A percentile compares a stretch with the other conserved stretches of the same genome.
phyloP scores from a whole-genome alignment of 2,329 filamentous ascomycete species.

The Hypoxylon sp. region DNA sequence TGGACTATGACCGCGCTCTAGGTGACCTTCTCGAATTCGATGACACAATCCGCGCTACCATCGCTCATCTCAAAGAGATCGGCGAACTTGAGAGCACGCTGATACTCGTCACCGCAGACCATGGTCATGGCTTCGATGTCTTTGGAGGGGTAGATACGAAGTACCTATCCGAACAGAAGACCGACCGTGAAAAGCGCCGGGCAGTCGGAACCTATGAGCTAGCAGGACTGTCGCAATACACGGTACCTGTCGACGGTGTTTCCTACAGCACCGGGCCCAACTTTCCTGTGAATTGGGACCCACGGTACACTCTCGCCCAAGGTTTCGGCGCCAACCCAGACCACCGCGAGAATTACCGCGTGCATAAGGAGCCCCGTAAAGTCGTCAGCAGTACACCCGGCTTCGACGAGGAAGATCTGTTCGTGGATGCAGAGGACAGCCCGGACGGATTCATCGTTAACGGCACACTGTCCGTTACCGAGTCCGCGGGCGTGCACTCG shows the following conservation, averaged over 20 bases:
- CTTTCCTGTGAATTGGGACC: slow-evolving; percentile 89
- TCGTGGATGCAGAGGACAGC: slow-evolving; percentile 77
- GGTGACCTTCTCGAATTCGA: slow-evolving; percentile 89
- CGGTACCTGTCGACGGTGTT: slow-evolving; percentile 68
- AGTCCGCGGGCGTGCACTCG: slow-evolving; percentile 80
- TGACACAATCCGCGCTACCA: slow-evolving; percentile 83
- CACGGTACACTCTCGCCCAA: slow-evolving; percentile 83
- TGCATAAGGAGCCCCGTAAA: slow-evolving; percentile 75
- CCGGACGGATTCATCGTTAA: slow-evolving; percentile 79
- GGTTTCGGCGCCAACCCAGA: slow-evolving; percentile 82
- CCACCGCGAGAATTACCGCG: slow-evolving; percentile 80
- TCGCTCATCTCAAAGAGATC: slow-evolving; percentile 76
- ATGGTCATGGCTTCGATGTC: slow-evolving; percentile 91
- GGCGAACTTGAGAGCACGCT: slow-evolving; percentile 81
- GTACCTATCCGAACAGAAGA: slow-evolving; percentile 76
- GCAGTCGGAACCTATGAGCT: slow-evolving; percentile 81
- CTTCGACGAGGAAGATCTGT: slow-evolving; percentile 69
- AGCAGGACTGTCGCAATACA: slow-evolving; percentile 84
- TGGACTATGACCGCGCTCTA: slow-evolving; percentile 89
- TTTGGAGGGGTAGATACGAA: slow-evolving; percentile 86
- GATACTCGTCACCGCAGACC: slow-evolving; percentile 86
- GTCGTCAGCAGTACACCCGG: slow-evolving; percentile 71
- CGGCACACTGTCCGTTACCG: slow-evolving; percentile 76
- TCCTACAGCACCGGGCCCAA: slow-evolving; percentile 80
- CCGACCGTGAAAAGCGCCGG: slow-evolving; percentile 79